Evolutionary conservation across 306 rosid species (phyloP).

Genomic region (Ormosia emarginata): DNA sequence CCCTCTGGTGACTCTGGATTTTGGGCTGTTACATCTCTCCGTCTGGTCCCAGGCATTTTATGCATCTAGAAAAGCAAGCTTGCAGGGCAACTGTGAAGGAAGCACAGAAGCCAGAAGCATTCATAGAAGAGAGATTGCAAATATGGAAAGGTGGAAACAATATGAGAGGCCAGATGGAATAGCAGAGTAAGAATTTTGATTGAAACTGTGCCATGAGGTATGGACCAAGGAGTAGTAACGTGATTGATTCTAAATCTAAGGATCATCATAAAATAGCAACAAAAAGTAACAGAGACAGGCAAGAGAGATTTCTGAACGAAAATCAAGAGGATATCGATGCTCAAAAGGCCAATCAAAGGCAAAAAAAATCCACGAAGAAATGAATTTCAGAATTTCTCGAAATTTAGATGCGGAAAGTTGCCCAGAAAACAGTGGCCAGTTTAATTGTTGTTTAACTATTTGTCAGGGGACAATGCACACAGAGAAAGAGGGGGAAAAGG

Average conservation of each 20-base stretch:
- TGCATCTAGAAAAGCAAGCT: conserved; percentile 65
- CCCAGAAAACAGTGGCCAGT: conserved; percentile 44
- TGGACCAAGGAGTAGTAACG: conserved; percentile 58
- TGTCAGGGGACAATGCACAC: conserved; percentile 44
- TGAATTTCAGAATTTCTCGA: conserved; percentile 45
- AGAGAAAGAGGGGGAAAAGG: conserved; percentile 30
- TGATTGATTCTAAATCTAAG: conserved; percentile 50
- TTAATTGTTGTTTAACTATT: conserved; percentile 50
- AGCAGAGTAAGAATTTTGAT: conserved; percentile 63
- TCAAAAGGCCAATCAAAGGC: conserved; percentile 48
- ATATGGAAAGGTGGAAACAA: conserved; percentile 71
- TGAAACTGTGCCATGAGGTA: conserved; percentile 60
- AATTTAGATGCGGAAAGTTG: conserved; percentile 39
- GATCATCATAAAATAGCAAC: conserved; percentile 42
- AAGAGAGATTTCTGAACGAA: conserved; percentile 56
- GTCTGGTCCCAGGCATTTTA: conserved; percentile 60
- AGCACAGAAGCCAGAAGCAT: conserved; percentile 74
- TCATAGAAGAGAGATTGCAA: conserved; percentile 64
- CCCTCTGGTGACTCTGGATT: conserved; percentile 36
- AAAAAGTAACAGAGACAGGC: conserved; percentile 49
- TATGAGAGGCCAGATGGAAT: conserved; percentile 70
- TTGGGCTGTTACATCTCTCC: conserved; percentile 24
- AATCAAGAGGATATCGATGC: conserved; percentile 54
- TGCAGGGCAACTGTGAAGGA: conserved; percentile 70
- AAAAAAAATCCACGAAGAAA: conserved; percentile 28